phyloP scores from a whole-genome alignment of 805 yeast genomes.

The Maudiozyma barnettii region DNA sequence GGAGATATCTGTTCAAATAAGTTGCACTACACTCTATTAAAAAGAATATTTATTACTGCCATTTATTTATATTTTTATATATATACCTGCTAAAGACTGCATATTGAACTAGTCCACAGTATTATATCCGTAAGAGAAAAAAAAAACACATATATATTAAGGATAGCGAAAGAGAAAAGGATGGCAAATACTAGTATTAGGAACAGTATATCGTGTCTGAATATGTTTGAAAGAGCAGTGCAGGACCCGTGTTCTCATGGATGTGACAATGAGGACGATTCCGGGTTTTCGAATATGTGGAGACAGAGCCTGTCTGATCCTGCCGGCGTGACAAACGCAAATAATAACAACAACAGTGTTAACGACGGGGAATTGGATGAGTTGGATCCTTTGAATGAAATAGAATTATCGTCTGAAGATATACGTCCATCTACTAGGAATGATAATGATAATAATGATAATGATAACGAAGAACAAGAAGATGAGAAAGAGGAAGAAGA shows the following conservation, averaged over 20 bases:
- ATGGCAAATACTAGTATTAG: neutral
- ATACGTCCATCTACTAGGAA: neutral
- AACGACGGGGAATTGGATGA: neutral
- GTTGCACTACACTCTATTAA: too few species aligned
- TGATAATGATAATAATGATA: neutral
- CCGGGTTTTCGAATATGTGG: neutral
- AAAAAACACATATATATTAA: neutral
- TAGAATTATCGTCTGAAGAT: neutral
- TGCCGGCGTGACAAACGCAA: neutral
- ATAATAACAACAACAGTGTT: neutral
- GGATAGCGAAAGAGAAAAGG: neutral
- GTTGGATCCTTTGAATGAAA: constrained; percentile 2
- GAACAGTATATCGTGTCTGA: constrained; percentile 5
- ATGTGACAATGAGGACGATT: constrained; percentile 19
- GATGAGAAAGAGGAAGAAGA: neutral
- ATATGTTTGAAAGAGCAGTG: constrained; percentile 23
- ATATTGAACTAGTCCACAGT: too few species aligned
- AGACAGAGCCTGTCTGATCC: too few species aligned
- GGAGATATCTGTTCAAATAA: too few species aligned
- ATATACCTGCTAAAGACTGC: too few species aligned
- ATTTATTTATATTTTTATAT: too few species aligned
- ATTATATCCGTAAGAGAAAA: too few species aligned
- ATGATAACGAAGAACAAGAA: neutral
- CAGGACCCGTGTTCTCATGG: constrained; percentile 21
- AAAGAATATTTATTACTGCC: too few species aligned